phyloP scores from a whole-genome alignment of 2,329 filamentous ascomycete species.

The Nannizzia gypsea region DNA sequence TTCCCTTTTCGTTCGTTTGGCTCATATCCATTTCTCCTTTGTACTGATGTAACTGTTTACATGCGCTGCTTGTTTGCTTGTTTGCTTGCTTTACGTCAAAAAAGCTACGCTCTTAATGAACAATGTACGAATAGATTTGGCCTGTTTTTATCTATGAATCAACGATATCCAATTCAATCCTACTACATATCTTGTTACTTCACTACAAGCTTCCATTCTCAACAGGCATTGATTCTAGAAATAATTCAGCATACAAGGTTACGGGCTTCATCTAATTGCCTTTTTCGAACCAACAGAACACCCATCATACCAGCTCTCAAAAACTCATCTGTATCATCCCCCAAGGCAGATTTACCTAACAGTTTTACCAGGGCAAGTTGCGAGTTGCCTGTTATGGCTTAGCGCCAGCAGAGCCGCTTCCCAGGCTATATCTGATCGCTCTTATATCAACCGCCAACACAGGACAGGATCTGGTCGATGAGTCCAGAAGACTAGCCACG shows the following conservation, averaged over 20 bases:
- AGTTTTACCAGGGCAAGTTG: background rate
- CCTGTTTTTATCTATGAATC: conserved; percentile 3
- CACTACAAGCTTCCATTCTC: background rate
- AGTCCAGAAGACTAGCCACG: background rate
- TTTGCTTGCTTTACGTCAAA: background rate
- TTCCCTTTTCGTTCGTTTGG: background rate
- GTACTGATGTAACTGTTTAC: conserved; percentile 2
- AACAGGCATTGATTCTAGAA: no score
- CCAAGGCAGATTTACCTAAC: background rate
- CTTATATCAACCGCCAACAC: background rate
- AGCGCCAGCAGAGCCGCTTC: conserved; percentile 5
- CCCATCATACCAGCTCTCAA: background rate
- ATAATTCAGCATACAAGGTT: background rate
- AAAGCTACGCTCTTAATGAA: conserved; percentile 5
- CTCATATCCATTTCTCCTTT: conserved; percentile 2
- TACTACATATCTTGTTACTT: background rate
- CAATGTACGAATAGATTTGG: conserved; percentile 6
- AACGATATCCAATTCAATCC: background rate
- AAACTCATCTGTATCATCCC: background rate
- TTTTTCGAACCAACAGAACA: background rate
- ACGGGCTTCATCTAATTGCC: background rate
- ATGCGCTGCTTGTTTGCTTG: background rate
- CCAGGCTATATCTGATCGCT: background rate
- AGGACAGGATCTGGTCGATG: background rate
- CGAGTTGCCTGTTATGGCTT: background rate